phyloP scores from a whole-genome alignment of 2,329 filamentous ascomycete species.

The Aspergillus pseudoterreus region DNA sequence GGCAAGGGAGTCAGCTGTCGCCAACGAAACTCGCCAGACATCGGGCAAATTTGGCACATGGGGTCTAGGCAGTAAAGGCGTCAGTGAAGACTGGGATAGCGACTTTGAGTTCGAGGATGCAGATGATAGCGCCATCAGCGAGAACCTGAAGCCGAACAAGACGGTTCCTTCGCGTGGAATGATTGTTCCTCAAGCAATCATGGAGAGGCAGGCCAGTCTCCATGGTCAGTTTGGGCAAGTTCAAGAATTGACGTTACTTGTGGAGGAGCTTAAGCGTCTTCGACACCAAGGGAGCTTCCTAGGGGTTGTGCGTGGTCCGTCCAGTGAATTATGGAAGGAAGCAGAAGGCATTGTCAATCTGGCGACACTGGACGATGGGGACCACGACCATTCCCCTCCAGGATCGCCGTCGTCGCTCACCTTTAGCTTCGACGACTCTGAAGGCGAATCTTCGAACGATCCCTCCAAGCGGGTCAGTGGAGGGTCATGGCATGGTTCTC shows the following conservation, averaged over 20 bases:
- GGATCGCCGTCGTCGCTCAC: constrained; percentile 55
- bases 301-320: constrained; percentile 51
- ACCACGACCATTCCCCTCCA: constrained; percentile 47
- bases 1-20: constrained; percentile 47
- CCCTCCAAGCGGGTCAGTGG: constrained; percentile 29
- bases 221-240: constrained; percentile 63
- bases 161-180: constrained; percentile 30
- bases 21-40: constrained; percentile 49
- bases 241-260: constrained; percentile 60
- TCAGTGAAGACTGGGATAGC: constrained; percentile 66
- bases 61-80: constrained; percentile 63
- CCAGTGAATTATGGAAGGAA: constrained; percentile 58
- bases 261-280: constrained; percentile 63
- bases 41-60: constrained; percentile 61
- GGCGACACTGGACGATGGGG: constrained; percentile 61
- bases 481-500: constrained; percentile 27
- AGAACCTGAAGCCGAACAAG: constrained; percentile 37
- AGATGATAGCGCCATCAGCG: constrained; percentile 39
- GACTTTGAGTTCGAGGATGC: constrained; percentile 63
- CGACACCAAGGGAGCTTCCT: constrained; percentile 53
- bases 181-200: constrained; percentile 58
- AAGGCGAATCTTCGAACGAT: constrained; percentile 45
- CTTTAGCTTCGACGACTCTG: constrained; percentile 57
- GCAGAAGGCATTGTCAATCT: constrained; percentile 65
- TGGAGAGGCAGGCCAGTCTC: constrained; percentile 62